Evolutionary conservation across 73 alveolate genomes (phyloP), one percentile per base, ranked within the genome.

Genomic region (Paramecium octaurelia): DNA sequence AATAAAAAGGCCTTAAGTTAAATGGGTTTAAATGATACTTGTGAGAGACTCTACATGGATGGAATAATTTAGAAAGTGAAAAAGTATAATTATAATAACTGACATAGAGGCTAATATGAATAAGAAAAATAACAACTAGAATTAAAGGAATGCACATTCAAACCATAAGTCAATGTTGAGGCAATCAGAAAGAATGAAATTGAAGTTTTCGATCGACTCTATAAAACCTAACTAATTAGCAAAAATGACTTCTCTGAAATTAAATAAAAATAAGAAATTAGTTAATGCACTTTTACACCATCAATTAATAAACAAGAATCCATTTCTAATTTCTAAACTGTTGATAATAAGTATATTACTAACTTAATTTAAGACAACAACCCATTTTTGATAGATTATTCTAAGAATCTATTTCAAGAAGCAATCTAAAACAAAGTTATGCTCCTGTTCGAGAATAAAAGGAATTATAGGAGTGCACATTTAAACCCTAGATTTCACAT

Each of bases 11-110:
- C 38, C 1, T 38, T 38, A 8, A 38, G 58, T 35, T 38, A 75
- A 75, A 38, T 38, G 57, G 91, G 91, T 9, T 21, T 80, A 12
- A 80, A 48, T 80, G 91, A 80, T 23, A 80, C 91, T n/a, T 80
- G 91, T 80, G 91, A 80, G 29, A 40, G 91, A 48, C 31, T 80
- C 6, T 80, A 80, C 20, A 31, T 44, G 91, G 91, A 80, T 8
- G 91, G 91, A 48, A 42, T 80, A 35, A 64, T 64, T 43, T 43
- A 24, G 27, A 80, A 80, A 80, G 73, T 80, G 43, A 80, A 80
- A 42, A 80, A 48, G 91, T 80, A 80, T 54, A 20, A 16, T 48
- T 40, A 42, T 38, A 44, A 46, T 46, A 80, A 80, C 34, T 35
- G 57, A 80, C 16, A 18, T 43, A 80, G 91, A 46, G 91, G 29